phyloP scores from a whole-genome alignment of 345 rosid species.

The Dipteronia dyeriana region DNA sequence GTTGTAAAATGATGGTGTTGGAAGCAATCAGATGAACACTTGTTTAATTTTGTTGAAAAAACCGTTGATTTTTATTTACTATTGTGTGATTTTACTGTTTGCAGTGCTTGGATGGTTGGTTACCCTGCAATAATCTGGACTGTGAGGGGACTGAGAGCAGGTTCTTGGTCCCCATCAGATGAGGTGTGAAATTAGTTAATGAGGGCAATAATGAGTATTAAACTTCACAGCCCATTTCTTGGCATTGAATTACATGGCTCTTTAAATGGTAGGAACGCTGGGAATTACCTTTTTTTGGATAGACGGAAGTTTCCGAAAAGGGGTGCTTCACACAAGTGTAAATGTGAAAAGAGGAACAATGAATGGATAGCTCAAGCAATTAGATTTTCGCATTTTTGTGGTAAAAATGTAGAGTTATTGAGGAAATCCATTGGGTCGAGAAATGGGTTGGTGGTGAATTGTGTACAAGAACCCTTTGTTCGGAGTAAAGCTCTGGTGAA shows the following conservation, averaged over 20 bases:
- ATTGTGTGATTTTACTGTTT: not conserved
- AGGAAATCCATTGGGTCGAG: constrained; percentile 67
- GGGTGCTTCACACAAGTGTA: constrained; percentile 39
- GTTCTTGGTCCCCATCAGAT: constrained; percentile 70
- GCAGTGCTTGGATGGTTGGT: constrained; percentile 28
- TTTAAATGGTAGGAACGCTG: constrained; percentile 26
- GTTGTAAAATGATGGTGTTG: not conserved
- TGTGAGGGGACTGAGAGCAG: constrained; percentile 55
- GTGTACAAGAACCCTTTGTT: constrained; percentile 59
- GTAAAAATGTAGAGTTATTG: constrained; percentile 58
- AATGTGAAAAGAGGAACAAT: constrained; percentile 54
- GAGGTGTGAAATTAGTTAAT: constrained; percentile 24
- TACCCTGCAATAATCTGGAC: constrained; percentile 12
- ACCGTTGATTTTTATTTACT: not conserved
- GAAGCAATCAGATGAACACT: not conserved
- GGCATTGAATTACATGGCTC: constrained; percentile 45
- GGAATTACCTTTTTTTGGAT: constrained; percentile 23
- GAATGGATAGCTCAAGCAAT: constrained; percentile 67
- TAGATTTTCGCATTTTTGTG: constrained; percentile 65
- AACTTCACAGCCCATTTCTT: constrained; percentile 55
- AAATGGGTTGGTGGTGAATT: constrained; percentile 54
- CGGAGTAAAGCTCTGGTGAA: constrained; percentile 62
- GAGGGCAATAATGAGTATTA: constrained; percentile 52
- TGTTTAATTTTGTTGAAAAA: not conserved
- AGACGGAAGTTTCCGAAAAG: constrained; percentile 36